Base-by-base conservation (phyloP, 2,329 filamentous ascomycete genomes). In the Colletotrichum acutatum region DNA sequence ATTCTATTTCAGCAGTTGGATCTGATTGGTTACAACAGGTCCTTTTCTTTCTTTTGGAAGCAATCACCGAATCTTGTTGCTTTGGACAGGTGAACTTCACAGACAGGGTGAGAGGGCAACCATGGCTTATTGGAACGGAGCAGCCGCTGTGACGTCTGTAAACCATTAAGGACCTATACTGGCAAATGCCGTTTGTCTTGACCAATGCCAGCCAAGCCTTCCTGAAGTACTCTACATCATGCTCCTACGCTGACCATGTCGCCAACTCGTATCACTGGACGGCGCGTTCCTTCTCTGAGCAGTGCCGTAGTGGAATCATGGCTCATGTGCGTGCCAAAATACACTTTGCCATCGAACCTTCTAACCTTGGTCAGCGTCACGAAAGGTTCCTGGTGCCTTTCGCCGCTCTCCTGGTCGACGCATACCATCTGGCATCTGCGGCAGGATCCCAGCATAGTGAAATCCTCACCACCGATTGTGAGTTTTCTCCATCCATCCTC, bases 401-500 rank as follows among this genome's bases (percentile, higher is more conserved):
- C 87, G 0, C 91, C 95, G 14, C 93, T 98, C 59, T 91, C 86
- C 81, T 98, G 97, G 78, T 99, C 92, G 58, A 98, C 90, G 80
- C 96, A 98, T 11, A 99, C 93, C 95, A 99, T 98, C 81, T 98
- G 95, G 77, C 97, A 99, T 72, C 97, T 87, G 73, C 95, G 90
- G 78, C 97, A 99, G 3, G 93, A 90, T 0, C 95, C 96, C 5
- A 98, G 84, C 78, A 97, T 90, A 74, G 93, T 87, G 77, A 94
- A 93, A 11, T 83, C 81, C 71, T 92, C 87, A 2, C 81, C 76
- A 1, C 93, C 93, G 70, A 98, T 93, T 9, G 83, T 86, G 53
- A 98, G 78, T 19, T 83, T 86, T 14, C 84, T 85, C 96, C 96
- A 98, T 6, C 84, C 81, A 76, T 98, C 97, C 83, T 98, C 96